Evolutionary conservation across 1,284 basidiomycete genomes (phyloP).

Genomic region (Xanthoconium separans): DNA sequence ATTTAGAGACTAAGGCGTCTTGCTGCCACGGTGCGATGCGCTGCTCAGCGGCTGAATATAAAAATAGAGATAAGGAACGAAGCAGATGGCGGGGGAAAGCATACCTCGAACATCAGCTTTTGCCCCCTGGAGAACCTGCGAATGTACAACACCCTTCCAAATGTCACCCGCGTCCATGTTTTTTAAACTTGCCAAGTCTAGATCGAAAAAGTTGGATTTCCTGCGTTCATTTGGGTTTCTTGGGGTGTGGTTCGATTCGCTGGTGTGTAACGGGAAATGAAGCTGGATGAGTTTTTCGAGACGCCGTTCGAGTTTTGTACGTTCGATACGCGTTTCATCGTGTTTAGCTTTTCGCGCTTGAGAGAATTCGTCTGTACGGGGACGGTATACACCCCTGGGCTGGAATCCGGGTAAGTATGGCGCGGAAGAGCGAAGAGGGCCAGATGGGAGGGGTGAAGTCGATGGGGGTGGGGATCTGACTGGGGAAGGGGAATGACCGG

Average conservation of each 20-base stretch:
- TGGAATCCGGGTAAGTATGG: conserved; percentile 72
- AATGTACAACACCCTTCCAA: conserved; percentile 57
- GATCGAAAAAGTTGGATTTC: conserved; percentile 69
- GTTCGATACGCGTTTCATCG: conserved; percentile 70
- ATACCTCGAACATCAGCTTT: conserved; percentile 62
- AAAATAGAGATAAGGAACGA: conserved; percentile 7
- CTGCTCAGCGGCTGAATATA: conserved; percentile 74
- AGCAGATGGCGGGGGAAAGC: conserved; percentile 8
- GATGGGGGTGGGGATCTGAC: conserved; percentile 21
- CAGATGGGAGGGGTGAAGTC: conserved; percentile 17
- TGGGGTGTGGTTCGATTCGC: conserved; percentile 23
- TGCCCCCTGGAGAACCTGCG: conserved; percentile 38
- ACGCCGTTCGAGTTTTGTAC: conserved; percentile 76
- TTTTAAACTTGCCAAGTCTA: conserved; percentile 51
- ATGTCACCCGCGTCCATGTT: conserved; percentile 61
- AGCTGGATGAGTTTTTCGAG: conserved; percentile 84
- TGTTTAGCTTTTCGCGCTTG: conserved; percentile 52
- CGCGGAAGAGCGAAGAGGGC: conserved; percentile 33
- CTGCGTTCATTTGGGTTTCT: conserved; percentile 28
- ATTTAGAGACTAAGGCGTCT: conserved; percentile 73
- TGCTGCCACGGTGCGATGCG: conserved; percentile 95
- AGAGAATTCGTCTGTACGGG: conserved; percentile 78
- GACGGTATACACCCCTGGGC: conserved; percentile 62
- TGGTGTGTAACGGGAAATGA: conserved; percentile 61
- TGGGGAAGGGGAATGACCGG: conserved; percentile 29